phyloP scores from a whole-genome alignment of 1,284 basidiomycete species.

The Ceratobasidium sp. region DNA sequence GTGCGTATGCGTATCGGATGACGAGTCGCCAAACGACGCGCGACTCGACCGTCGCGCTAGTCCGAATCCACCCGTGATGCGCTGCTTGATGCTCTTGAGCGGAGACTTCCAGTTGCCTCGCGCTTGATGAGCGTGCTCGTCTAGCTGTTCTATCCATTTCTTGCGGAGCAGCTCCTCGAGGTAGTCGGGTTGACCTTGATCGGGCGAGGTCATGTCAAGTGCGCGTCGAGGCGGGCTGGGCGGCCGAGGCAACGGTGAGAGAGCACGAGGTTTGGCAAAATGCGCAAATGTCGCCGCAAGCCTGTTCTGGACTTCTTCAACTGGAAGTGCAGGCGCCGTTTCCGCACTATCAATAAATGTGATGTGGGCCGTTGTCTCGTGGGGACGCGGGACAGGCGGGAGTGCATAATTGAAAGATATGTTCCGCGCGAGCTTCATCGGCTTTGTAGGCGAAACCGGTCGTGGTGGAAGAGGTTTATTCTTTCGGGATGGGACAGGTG shows the following conservation, averaged over 20 bases:
- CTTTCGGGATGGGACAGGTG: constrained; percentile 8
- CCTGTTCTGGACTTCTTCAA: constrained; percentile 19
- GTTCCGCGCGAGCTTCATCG: constrained; percentile 29
- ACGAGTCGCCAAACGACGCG: constrained; percentile 16
- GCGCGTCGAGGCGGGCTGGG: constrained; percentile 24
- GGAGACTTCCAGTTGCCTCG: constrained; percentile 40
- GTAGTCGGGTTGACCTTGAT: constrained; percentile 6
- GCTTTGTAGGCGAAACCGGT: constrained; percentile 20
- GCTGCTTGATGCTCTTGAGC: constrained; percentile 27
- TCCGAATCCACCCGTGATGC: constrained; percentile 19
- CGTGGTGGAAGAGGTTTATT: constrained; percentile 11
- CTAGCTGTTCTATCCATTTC: constrained; percentile 32
- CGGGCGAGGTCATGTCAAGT: not conserved
- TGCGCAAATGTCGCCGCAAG: constrained; percentile 37
- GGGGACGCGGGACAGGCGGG: constrained; percentile 21
- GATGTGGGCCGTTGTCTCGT: constrained; percentile 21
- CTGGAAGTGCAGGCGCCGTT: constrained; percentile 2
- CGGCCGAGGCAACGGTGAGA: not conserved
- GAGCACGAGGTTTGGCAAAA: constrained; percentile 10
- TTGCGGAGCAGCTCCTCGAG: constrained; percentile 18
- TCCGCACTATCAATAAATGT: not conserved
- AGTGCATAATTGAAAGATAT: constrained; percentile 16
- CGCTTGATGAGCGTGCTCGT: constrained; percentile 40
- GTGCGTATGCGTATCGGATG: constrained; percentile 7
- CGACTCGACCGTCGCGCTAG: constrained; percentile 10